Evolutionary conservation across 495 filamentous ascomycete genomes (phyloP), one percentile per base, ranked within the genome.

Genomic region (Physcia stellaris): DNA sequence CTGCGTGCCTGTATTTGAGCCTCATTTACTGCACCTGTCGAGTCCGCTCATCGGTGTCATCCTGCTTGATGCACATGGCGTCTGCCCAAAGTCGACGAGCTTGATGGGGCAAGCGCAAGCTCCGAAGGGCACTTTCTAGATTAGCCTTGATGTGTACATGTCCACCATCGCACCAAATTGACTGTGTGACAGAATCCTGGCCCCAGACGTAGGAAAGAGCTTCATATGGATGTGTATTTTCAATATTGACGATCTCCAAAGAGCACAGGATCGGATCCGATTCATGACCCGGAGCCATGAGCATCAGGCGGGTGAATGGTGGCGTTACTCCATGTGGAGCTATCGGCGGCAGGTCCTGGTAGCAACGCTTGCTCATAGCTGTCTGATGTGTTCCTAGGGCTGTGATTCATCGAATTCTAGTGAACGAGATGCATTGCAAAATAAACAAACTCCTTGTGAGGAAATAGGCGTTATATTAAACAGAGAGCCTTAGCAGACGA

Each of bases 161-260:
- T 9, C 26, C 26, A 13, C 9, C 26, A 9, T 28, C 26, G n/a
- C 9, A 9, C 9, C 13, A 28, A 28, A 28, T 9, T 28, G 26
- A 13, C 9, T 9, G n/a, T 9, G 9, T 13, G 9, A 28, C 26
- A 28, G n/a, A 9, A 28, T 47, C n/a, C 13, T 23, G 17, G 15
- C 46, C 46, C 46, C 42, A 48, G 13, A 45, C 37, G 31, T 48
- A 48, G 11, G 42, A 48, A 6, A 48, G 37, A 27, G 43, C 46
- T 32, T 48, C 46, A 24, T 38, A 46, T 1, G 24, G 32, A 16
- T n/a, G 39, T 4, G 42, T 24, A 22, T 35, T 32, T 35, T 46
- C 42, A 6, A 48, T 23, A 16, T 37, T 36, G 34, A 46, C 31
- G 20, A 38, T 36, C 9, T 13, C 19, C 15, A 46, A 20, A 9